Conservation (phyloP, 805 yeast species). For the Kodamaea kakaduensis region DNA sequence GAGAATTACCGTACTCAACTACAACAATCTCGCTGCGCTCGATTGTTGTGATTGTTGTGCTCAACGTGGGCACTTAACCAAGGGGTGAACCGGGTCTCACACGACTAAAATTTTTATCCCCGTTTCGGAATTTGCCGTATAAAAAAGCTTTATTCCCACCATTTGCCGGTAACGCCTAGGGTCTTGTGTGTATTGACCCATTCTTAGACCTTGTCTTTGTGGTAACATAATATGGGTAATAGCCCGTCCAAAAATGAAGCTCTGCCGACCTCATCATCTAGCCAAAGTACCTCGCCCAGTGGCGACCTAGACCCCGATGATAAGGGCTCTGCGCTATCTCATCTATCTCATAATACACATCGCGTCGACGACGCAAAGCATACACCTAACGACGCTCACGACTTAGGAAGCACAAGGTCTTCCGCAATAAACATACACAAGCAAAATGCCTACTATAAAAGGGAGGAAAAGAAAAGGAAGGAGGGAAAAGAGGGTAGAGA, state of each 20-base stretch:
- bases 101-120: slow-evolving; percentile 2
- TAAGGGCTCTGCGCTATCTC: slow-evolving; percentile 42
- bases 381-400: slow-evolving; percentile 7
- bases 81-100: slow-evolving; percentile 1
- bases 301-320: slow-evolving; percentile 42
- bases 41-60: no score
- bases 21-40: no score
- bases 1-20: no score
- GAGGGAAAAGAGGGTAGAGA: no score
- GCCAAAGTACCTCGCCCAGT: slow-evolving; percentile 19
- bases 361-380: slow-evolving; percentile 15
- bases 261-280: slow-evolving; percentile 39
- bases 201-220: no score
- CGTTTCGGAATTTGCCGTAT: slow-evolving; percentile 2
- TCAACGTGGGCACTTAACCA: no score
- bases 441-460: slow-evolving; percentile 9
- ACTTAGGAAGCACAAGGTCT: slow-evolving; percentile 10
- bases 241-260: slow-evolving; percentile 58
- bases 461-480: slow-evolving; percentile 7
- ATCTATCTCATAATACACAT: slow-evolving; percentile 7
- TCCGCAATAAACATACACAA: slow-evolving; percentile 14
- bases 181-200: no score
- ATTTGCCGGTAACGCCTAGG: no score
- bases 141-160: no score
- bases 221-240: slow-evolving; percentile 51